Conservation (phyloP, 2,329 filamentous ascomycete species). For the Juglanconis sp. region DNA sequence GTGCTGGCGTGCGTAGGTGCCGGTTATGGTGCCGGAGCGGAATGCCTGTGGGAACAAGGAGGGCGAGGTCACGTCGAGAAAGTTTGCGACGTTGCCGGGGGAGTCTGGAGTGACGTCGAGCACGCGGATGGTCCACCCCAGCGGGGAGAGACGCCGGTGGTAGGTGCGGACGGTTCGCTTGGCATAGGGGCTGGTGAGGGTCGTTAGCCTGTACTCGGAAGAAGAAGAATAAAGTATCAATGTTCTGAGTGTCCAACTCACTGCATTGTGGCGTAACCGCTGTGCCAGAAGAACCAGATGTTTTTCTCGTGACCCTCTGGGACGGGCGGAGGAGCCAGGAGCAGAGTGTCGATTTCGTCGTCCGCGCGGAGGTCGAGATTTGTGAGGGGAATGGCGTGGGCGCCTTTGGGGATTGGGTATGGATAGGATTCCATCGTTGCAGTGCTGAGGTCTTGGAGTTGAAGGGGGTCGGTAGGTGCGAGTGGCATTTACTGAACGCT, state of each 20-base stretch:
- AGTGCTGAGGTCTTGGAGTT: background rate
- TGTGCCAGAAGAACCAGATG: slow-evolving; percentile 58
- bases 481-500: background rate
- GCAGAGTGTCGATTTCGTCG: slow-evolving; percentile 39
- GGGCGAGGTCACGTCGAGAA: slow-evolving; percentile 43
- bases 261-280: slow-evolving; percentile 46
- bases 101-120: slow-evolving; percentile 43
- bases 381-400: slow-evolving; percentile 37
- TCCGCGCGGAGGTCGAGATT: slow-evolving; percentile 45
- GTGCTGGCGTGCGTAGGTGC: slow-evolving; percentile 50
- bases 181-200: slow-evolving; percentile 35
- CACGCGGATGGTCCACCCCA: slow-evolving; percentile 53
- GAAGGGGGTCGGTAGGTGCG: background rate
- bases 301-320: slow-evolving; percentile 42
- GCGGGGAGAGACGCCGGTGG: slow-evolving; percentile 48
- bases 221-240: no score
- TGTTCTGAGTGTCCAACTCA: no score
- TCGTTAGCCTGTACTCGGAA: no score
- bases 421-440: slow-evolving; percentile 21
- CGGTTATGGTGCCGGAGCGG: slow-evolving; percentile 43
- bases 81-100: slow-evolving; percentile 45
- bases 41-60: slow-evolving; percentile 48
- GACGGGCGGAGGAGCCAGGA: slow-evolving; percentile 37
- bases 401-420: slow-evolving; percentile 36
- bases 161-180: slow-evolving; percentile 52